Evolutionary conservation across 768 basidiomycete species (phyloP).

Genomic region (Hypsizygus marmoreus): DNA sequence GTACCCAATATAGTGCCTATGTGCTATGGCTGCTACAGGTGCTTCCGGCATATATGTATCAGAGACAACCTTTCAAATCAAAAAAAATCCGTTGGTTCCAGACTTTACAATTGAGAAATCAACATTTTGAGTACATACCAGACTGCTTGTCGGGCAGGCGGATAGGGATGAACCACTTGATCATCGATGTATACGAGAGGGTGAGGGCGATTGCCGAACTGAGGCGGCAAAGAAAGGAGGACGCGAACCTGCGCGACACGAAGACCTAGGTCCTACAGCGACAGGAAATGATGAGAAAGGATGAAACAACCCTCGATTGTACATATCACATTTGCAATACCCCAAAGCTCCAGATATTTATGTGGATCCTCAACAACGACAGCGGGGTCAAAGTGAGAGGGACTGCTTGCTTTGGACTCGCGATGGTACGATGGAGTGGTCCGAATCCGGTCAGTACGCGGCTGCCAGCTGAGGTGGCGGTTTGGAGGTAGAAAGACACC

Average conservation of each 20-base stretch:
- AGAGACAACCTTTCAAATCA: too few species aligned
- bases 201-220: conserved; percentile 10
- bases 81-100: too few species aligned
- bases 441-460: neutral
- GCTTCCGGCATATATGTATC: too few species aligned
- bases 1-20: too few species aligned
- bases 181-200: conserved; percentile 25
- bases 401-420: neutral
- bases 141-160: conserved; percentile 8
- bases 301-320: too few species aligned
- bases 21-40: too few species aligned
- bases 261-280: conserved; percentile 12
- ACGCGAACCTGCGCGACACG: conserved; percentile 21
- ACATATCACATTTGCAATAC: too few species aligned
- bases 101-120: too few species aligned
- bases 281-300: too few species aligned
- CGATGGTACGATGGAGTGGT: conserved; percentile 1
- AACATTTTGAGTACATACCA: conserved; percentile 12
- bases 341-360: neutral
- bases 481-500: conserved; percentile 3
- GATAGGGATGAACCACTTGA: conserved; percentile 29
- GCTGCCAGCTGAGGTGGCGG: conserved; percentile 2
- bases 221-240: conserved; percentile 16
- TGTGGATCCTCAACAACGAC: conserved; percentile 10
- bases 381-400: conserved; percentile 12